These are phyloP conservation scores for Warburgia ugandensis DNA, from an alignment of 164 flowering plant genomes.

Conservation along the genomic window DNA sequence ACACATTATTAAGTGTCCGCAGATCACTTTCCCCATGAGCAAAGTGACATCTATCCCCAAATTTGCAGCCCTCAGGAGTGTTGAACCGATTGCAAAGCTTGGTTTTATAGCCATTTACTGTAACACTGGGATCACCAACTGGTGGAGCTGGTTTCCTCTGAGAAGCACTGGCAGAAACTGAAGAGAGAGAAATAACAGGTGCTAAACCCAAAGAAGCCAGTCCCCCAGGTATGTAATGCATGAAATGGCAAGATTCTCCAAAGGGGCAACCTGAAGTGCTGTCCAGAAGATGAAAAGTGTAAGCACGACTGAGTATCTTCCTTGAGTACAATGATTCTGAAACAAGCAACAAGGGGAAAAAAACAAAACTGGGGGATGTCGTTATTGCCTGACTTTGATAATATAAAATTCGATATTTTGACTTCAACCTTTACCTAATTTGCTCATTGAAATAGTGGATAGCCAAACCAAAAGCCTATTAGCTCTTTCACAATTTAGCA, in stretches of 20 bases:
- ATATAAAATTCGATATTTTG: too few species aligned
- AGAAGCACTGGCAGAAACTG: slow-evolving; percentile 6
- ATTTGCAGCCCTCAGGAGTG: slow-evolving; percentile 25
- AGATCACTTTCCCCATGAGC: slow-evolving; percentile 31
- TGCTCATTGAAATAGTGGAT: too few species aligned
- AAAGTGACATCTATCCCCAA: slow-evolving; percentile 33
- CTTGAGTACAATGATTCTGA: not conserved
- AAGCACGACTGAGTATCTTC: not conserved
- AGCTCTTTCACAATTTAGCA: too few species aligned
- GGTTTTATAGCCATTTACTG: slow-evolving; percentile 19
- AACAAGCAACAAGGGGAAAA: too few species aligned
- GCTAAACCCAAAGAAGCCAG: slow-evolving; percentile 17
- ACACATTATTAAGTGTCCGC: slow-evolving; percentile 7
- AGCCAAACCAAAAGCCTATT: too few species aligned
- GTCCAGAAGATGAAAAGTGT: slow-evolving; percentile 3
- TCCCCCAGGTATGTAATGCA: slow-evolving; percentile 32
- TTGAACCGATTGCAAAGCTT: slow-evolving; percentile 23
- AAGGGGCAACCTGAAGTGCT: slow-evolving; percentile 34
- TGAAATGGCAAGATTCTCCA: slow-evolving; percentile 34
- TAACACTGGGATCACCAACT: slow-evolving; percentile 9
- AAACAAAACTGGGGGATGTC: too few species aligned
- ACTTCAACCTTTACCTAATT: too few species aligned
- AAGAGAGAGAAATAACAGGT: slow-evolving; percentile 11
- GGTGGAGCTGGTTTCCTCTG: slow-evolving; percentile 14
- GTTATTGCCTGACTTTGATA: too few species aligned